Base-by-base conservation (phyloP, 2,329 filamentous ascomycete genomes). In the Falciphora oryzae region DNA sequence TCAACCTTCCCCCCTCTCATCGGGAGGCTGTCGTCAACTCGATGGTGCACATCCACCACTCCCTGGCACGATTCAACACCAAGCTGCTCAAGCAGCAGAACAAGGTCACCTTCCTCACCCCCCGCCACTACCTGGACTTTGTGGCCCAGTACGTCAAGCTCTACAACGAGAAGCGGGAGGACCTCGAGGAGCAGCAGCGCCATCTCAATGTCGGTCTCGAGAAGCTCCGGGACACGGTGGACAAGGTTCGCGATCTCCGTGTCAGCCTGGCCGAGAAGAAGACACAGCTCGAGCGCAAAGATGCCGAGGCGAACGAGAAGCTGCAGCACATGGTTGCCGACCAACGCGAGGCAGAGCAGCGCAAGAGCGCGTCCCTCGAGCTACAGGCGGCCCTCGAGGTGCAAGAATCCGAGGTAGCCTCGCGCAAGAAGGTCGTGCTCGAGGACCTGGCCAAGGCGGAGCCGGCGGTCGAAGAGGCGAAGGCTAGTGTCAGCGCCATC, bases 11-110 rank as follows among this genome's bases (percentile, higher is more conserved):
- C 28, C 91, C 94, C 11, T 91, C 90, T 64, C 94, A 99, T 75
- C 88, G 95, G 68, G 93, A 97, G 75, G 87, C 93, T 3, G 89
- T 99, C 60, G 86, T 99, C 76, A 99, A 99, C 75, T 91, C 93
- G 0, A 99, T 99, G 95, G 96, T 99, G 3, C 96, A 97, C 73
- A 94, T 99, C 27, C 95, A 99, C 74, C 93, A 98, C 78, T 99
- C 95, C 2, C 80, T 99, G 61, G 92, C 94, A 67, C 85, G 86
- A 62, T 96, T 97, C 83, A 99, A 99, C 73, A 81, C 85, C 69
- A 93, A 92, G 72, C 81, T 99, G 29, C 85, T 90, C 68, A 95
- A 92, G 75, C 95, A 98, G 75, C 95, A 98, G 78, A 93, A 92
- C 76, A 93, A 91, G 77, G 85, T 90, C 35, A 98, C 95, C 0